Evolutionary conservation across 176 grass and related monocot genomes (phyloP).

Genomic region (Phoenix dactylifera): DNA sequence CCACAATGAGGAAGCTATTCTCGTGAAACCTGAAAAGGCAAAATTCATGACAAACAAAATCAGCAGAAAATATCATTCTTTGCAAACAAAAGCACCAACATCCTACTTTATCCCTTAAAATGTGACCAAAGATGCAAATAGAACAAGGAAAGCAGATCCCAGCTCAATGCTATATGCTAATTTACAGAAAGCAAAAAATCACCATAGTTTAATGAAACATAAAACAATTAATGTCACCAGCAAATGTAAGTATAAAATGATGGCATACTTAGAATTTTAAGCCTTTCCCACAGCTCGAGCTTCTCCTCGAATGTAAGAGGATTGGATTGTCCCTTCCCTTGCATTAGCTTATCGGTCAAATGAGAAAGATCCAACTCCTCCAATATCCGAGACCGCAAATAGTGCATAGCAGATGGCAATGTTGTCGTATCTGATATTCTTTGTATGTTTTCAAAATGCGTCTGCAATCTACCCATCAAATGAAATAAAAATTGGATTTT

Average conservation of each 20-base stretch:
- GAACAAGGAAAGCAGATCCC: no score
- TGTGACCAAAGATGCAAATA: no score
- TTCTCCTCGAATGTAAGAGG: slow-evolving; percentile 53
- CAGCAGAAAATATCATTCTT: no score
- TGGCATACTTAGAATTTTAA: slow-evolving; percentile 74
- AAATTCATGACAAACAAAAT: neutral
- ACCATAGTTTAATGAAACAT: no score
- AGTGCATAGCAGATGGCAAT: slow-evolving; percentile 77
- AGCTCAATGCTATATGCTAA: no score
- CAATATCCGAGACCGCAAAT: slow-evolving; percentile 50
- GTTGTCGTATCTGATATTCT: slow-evolving; percentile 74
- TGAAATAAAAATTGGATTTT: no score
- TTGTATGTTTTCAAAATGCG: slow-evolving; percentile 79
- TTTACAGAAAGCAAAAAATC: no score
- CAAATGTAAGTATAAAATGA: slow-evolving; percentile 1
- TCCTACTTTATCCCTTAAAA: no score
- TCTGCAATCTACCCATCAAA: slow-evolving; percentile 45
- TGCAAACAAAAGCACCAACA: no score
- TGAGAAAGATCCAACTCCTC: slow-evolving; percentile 70
- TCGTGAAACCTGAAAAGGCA: slow-evolving; percentile 66
- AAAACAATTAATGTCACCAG: no score
- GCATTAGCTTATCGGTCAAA: slow-evolving; percentile 62
- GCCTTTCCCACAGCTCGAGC: slow-evolving; percentile 70
- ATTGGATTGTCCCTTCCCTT: slow-evolving; percentile 59
- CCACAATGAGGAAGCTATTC: slow-evolving; percentile 71